These are phyloP conservation scores for Didymellaceae sp. DNA, from an alignment of 2,329 filamentous ascomycete species.

Conservation along the genomic window DNA sequence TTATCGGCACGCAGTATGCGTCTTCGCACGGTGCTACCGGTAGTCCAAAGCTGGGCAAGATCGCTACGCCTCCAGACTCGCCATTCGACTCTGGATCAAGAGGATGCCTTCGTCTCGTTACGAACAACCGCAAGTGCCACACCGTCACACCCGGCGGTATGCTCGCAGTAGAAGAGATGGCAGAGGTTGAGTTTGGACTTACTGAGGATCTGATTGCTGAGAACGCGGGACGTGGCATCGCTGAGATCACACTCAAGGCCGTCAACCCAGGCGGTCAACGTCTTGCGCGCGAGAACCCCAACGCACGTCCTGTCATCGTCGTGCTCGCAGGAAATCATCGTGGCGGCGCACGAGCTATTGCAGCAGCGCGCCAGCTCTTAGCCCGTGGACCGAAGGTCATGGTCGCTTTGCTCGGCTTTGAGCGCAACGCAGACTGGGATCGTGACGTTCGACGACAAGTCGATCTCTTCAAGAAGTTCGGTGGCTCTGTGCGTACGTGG, in stretches of 20 bases:
- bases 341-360: slow-evolving; percentile 81
- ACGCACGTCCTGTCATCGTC: slow-evolving; percentile 65
- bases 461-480: slow-evolving; percentile 82
- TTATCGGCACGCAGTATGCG: slow-evolving; percentile 44
- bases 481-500: slow-evolving; percentile 73
- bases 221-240: slow-evolving; percentile 86
- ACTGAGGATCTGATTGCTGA: slow-evolving; percentile 91
- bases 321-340: slow-evolving; percentile 96
- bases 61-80: slow-evolving; percentile 47
- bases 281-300: slow-evolving; percentile 56
- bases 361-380: slow-evolving; percentile 83
- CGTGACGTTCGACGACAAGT: slow-evolving; percentile 83
- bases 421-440: slow-evolving; percentile 80
- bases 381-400: slow-evolving; percentile 83
- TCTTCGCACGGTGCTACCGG: slow-evolving; percentile 46
- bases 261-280: slow-evolving; percentile 65
- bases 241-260: slow-evolving; percentile 77
- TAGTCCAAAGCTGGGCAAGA: slow-evolving; percentile 42
- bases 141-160: slow-evolving; percentile 77
- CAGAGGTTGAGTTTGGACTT: slow-evolving; percentile 83
- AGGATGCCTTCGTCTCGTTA: slow-evolving; percentile 58
- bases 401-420: slow-evolving; percentile 82
- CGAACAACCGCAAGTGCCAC: slow-evolving; percentile 62
- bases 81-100: slow-evolving; percentile 39
- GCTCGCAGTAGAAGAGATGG: slow-evolving; percentile 90